Evolutionary conservation across 192 early-diverging fungal species (phyloP), one percentile per base, ranked within the genome.

Genomic region (Podila minutissima): DNA sequence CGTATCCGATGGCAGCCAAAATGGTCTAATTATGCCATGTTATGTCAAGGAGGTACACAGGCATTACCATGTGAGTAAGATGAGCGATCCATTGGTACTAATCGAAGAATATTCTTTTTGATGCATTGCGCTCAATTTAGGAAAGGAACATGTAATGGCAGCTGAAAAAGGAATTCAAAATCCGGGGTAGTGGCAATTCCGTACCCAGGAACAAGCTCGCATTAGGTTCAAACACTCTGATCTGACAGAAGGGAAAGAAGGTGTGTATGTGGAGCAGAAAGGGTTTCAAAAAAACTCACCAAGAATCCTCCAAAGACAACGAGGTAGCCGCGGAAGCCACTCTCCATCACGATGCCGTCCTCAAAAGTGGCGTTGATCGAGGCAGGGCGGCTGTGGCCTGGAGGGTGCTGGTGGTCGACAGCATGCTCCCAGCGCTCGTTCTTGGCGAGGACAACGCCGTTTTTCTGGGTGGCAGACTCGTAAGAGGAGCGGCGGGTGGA

Each of bases 281-380:
- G 7, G 35, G 35, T 37, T 37, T 37, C 26, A 55, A 55, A 55
- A 24, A 55, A 55, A 55, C 75, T 77, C 67, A 81, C 76, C 76
- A 81, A 69, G 48, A 81, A 81, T 29, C 76, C 66, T 9, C 76
- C 76, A 68, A 81, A 72, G 60, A 81, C 76, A 19, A 81, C 76
- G 26, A 81, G 76, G 61, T 81, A 72, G 59, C 76, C 76, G 11
- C 66, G 61, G 41, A 66, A 69, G n/a, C 76, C 76, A 51, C 65
- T 67, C 32, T 81, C 76, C 76, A 81, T 81, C 28, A 81, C 70
- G 19, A 81, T n/a, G 17, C 70, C 76, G 3, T 72, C 76, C 10
- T 72, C 76, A 68, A 81, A 81, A 0, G 76, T 72, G 5, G 76
- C 76, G 49, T 81, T 72, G 62, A 81, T 31, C 9, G 76, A 72